Evolutionary conservation across 2,329 filamentous ascomycete genomes (phyloP), one percentile per base, ranked within the genome.

Genomic region (Fusarium devonianum): DNA sequence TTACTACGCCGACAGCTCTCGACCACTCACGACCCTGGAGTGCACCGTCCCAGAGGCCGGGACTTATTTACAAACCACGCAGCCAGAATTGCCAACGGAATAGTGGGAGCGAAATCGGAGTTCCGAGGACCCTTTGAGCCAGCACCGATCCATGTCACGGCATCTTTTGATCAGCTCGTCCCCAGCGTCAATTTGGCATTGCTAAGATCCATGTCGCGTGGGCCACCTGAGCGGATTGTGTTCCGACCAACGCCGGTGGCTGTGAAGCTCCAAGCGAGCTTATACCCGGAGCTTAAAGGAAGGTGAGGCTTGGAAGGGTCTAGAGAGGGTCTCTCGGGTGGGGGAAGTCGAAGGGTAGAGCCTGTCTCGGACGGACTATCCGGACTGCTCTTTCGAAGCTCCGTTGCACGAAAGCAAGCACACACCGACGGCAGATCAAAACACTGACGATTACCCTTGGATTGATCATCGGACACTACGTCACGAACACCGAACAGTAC

Each of bases 21-120:
- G n/a, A n/a, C n/a, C 30, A 29, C 8, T 22, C 7, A 17, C 3
- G 35, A 40, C 21, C 28, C 43, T 40, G n/a, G 21, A 25, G 38
- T 19, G 43, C 28, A 41, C 43, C 14, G 28, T 16, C 19, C 28
- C 16, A 13, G 14, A 25, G 29, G 11, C 14, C 29, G n/a, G n/a
- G n/a, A n/a, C 17, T 48, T 36, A 9, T 46, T 47, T 47, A 13
- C 38, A 47, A 55, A 57, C 43, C 46, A 34, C 40, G 35, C 51
- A 18, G 43, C 40, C 33, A 52, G 37, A 36, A 46, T 57, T 41
- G 40, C 29, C 52, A 57, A 52, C 34, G 17, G 37, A 36, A n/a
- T 17, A 34, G 17, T 25, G 17, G 44, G 46, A 63, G 60, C 64
- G 52, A 66, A 56, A 46, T 59, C 53, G 62, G 62, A 64, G 53